Percentiles rank a stretch among this genome's conserved stretches.
phyloP scores from a whole-genome alignment of 805 yeast species.

The Brettanomyces naardenensis region DNA sequence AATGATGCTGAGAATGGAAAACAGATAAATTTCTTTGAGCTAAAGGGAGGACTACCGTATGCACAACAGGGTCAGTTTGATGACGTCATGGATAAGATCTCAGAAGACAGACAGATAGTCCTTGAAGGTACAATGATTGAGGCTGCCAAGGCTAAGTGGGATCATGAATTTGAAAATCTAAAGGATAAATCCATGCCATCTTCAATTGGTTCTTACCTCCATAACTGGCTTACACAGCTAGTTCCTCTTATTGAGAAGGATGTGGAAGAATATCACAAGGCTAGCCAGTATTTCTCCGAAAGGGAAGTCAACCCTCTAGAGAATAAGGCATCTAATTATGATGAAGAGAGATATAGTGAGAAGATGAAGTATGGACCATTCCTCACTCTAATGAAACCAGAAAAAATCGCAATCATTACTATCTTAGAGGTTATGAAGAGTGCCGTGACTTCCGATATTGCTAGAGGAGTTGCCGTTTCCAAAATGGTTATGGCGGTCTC shows the following conservation, averaged over 20 bases:
- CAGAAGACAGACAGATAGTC: slow-evolving; percentile 66
- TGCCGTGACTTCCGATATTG: slow-evolving; percentile 65
- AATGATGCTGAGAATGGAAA: slow-evolving; percentile 8
- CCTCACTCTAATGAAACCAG: slow-evolving; percentile 62
- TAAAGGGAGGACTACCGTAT: slow-evolving; percentile 47
- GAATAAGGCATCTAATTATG: slow-evolving; percentile 7
- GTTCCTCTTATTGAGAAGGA: slow-evolving; percentile 66
- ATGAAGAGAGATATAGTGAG: slow-evolving; percentile 18
- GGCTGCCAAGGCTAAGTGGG: slow-evolving; percentile 87
- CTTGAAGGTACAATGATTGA: slow-evolving; percentile 75
- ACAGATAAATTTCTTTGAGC: slow-evolving; percentile 53
- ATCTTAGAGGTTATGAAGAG: slow-evolving; percentile 74
- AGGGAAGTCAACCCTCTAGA: slow-evolving; percentile 3
- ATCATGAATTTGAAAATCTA: slow-evolving; percentile 55
- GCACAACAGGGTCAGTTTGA: slow-evolving; percentile 51
- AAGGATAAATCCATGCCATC: slow-evolving; percentile 39
- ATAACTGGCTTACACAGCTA: slow-evolving; percentile 77
- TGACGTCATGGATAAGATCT: slow-evolving; percentile 56
- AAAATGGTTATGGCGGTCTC: slow-evolving; percentile 78
- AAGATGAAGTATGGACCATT: slow-evolving; percentile 70
- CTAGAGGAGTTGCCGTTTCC: slow-evolving; percentile 79
- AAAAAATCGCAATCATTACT: slow-evolving; percentile 76
- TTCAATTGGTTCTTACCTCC: slow-evolving; percentile 64
- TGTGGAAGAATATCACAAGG: slow-evolving; percentile 42
- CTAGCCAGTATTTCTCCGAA: slow-evolving; percentile 23